Percentiles rank a stretch among this genome's conserved stretches.
These are phyloP conservation scores for Mycosphaerella sp. DNA, from an alignment of 2,329 filamentous ascomycete species.

Conservation along the genomic window DNA sequence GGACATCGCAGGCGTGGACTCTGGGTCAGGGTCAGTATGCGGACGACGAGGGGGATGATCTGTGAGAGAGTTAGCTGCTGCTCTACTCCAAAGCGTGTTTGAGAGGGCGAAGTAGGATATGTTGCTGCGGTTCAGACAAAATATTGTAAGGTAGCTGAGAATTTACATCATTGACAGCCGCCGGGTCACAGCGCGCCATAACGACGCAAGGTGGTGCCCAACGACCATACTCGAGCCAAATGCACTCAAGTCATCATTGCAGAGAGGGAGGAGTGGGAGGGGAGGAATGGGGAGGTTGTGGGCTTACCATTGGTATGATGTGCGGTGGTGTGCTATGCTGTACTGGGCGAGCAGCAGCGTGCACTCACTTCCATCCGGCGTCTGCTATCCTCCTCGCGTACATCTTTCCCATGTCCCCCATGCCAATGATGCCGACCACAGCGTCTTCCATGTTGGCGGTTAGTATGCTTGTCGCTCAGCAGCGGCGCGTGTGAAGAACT, in stretches of 20 bases:
- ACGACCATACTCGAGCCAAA: slow-evolving; percentile 98
- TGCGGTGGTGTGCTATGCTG: slow-evolving; percentile 2
- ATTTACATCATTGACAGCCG: slow-evolving; percentile 94
- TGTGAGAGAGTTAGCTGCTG: slow-evolving; percentile 19
- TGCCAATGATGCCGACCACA: slow-evolving; percentile 89
- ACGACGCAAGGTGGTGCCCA: slow-evolving; percentile 58
- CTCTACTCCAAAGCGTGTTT: not conserved
- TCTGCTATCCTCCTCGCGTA: slow-evolving; percentile 82
- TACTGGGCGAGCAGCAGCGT: not conserved
- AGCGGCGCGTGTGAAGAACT: slow-evolving; percentile 4
- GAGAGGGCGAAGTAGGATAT: not conserved
- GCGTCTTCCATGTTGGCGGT: slow-evolving; percentile 55
- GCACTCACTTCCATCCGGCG: slow-evolving; percentile 89
- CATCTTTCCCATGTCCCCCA: slow-evolving; percentile 99
- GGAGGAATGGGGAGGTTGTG: slow-evolving; percentile 10
- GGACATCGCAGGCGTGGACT: slow-evolving; percentile 88
- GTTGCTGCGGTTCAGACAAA: slow-evolving; percentile 63
- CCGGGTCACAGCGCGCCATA: slow-evolving; percentile 52
- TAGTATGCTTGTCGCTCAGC: slow-evolving; percentile 4
- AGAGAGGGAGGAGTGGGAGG: slow-evolving; percentile 22
- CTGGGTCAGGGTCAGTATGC: slow-evolving; percentile 47
- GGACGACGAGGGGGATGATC: slow-evolving; percentile 3
- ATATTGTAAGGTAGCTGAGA: slow-evolving; percentile 94
- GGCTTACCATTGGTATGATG: slow-evolving; percentile 32
- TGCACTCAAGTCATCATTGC: slow-evolving; percentile 99